A percentile compares a stretch with the other conserved stretches of the same genome.
phyloP scores from a whole-genome alignment of 148 eudicot species.

The Fagopyrum tataricum region DNA sequence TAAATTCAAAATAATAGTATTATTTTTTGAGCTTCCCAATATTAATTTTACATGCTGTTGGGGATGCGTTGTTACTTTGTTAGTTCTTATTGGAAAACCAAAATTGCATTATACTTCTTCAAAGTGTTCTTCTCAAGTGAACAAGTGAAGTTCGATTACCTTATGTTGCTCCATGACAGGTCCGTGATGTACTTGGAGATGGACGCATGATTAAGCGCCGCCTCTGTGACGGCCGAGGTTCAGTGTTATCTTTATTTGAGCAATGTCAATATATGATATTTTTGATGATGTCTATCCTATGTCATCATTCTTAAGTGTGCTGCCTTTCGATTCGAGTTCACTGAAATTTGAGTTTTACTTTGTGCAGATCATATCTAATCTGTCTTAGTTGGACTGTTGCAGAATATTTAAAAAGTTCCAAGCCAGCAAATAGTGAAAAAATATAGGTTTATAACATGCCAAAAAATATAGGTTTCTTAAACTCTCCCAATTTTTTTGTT shows the following conservation, averaged over 20 bases:
- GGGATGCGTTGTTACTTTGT: background rate
- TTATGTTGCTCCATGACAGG: slow-evolving; percentile 34
- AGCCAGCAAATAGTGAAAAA: background rate
- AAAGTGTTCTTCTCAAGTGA: background rate
- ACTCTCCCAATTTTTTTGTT: background rate
- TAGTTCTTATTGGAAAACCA: background rate
- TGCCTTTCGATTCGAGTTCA: background rate
- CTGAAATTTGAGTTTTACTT: background rate
- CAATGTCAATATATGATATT: background rate
- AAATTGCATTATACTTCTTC: background rate
- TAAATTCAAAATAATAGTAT: background rate
- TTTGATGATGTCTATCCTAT: background rate
- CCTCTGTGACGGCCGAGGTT: slow-evolving; percentile 90
- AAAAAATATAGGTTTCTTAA: background rate
- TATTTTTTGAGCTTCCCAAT: background rate
- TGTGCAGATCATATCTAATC: background rate
- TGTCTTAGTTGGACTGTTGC: too few relatives aligned
- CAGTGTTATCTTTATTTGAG: background rate
- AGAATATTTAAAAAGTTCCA: background rate
- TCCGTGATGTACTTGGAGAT: slow-evolving; percentile 97
- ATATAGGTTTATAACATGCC: background rate
- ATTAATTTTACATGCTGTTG: background rate
- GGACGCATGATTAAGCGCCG: slow-evolving; percentile 95
- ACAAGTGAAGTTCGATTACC: background rate
- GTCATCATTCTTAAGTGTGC: background rate